Evolutionary conservation across 2,329 filamentous ascomycete genomes (phyloP).

Genomic region (Pestalotiopsis sp.): DNA sequence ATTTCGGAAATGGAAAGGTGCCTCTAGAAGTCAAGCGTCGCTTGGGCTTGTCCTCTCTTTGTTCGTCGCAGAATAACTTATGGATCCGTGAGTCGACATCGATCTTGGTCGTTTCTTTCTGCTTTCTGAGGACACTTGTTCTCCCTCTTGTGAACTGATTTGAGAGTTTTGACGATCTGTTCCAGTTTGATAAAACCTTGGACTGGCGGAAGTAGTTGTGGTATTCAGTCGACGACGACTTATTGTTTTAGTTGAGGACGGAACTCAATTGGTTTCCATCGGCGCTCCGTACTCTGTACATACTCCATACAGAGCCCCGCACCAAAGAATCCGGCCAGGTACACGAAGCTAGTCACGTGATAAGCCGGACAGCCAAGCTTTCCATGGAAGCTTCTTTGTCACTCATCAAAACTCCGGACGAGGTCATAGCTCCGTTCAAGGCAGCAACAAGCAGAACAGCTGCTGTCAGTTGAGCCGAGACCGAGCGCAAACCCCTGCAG

Average conservation of each 20-base stretch:
- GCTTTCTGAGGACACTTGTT: background rate
- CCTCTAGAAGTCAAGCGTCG: background rate
- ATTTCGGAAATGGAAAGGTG: background rate
- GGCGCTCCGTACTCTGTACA: no score
- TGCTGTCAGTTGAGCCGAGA: background rate
- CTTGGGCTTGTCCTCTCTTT: constrained; percentile 1
- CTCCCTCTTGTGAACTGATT: background rate
- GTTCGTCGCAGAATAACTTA: background rate
- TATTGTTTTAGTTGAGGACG: background rate
- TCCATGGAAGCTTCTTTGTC: no score
- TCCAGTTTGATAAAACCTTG: background rate
- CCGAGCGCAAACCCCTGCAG: constrained; percentile 2
- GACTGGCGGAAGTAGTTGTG: background rate
- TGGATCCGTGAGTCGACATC: background rate
- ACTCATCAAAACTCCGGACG: background rate
- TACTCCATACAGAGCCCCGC: no score
- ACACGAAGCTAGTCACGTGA: no score
- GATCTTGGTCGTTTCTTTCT: background rate
- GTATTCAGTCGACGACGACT: background rate
- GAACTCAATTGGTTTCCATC: background rate
- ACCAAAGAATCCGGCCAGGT: no score
- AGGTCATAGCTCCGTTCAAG: background rate
- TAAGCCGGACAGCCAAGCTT: no score
- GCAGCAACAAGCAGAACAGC: background rate
- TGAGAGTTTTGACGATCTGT: background rate